Evolutionary conservation across 305 asterid species (phyloP).

Genomic region (Solanum aculeatissimum): DNA sequence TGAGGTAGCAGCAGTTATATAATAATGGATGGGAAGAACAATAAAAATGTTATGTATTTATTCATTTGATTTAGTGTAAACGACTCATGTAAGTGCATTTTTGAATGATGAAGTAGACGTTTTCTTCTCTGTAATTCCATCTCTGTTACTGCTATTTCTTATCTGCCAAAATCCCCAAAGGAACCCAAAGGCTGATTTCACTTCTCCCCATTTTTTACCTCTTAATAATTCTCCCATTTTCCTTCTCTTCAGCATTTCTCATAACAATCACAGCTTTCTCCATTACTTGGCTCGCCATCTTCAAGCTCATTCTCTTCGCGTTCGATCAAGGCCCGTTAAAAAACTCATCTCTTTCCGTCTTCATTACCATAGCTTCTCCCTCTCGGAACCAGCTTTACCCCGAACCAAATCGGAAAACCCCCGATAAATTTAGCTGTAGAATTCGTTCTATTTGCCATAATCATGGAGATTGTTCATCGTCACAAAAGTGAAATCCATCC

Average conservation of each 20-base stretch:
- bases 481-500: constrained; percentile 9
- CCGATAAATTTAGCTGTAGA: constrained; percentile 31
- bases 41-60: background rate
- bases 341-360: constrained; percentile 18
- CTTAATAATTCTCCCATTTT: constrained; percentile 38
- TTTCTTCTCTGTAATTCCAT: constrained; percentile 1
- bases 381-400: constrained; percentile 1
- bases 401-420: constrained; percentile 6
- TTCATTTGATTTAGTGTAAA: background rate
- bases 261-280: constrained; percentile 25
- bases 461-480: background rate
- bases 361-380: constrained; percentile 48
- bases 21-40: background rate
- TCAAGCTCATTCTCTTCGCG: constrained; percentile 56
- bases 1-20: background rate
- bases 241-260: constrained; percentile 24
- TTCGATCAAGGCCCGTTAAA: constrained; percentile 39
- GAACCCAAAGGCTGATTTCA: constrained; percentile 32
- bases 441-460: constrained; percentile 8
- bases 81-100: background rate
- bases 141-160: constrained; percentile 36
- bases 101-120: background rate
- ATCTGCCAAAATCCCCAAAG: constrained; percentile 29
- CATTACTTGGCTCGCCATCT: constrained; percentile 60
- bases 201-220: constrained; percentile 35